A percentile compares a stretch with the other conserved stretches of the same genome.
Evolutionary conservation across 148 eudicot genomes (phyloP).

Genomic region (Camellia sinensis): DNA sequence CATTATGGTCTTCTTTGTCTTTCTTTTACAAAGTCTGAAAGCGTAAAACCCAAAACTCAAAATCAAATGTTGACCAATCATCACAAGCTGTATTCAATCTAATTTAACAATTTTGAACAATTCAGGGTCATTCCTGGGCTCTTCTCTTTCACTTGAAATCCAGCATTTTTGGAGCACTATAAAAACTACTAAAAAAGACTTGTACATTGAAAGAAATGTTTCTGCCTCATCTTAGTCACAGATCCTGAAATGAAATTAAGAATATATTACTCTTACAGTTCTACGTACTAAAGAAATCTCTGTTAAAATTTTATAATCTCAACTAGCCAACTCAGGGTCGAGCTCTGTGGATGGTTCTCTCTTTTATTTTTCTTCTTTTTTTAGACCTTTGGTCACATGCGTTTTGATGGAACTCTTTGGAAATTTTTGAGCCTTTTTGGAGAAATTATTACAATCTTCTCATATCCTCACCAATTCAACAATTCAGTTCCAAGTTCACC

Average conservation of each 20-base stretch:
- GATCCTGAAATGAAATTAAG: not conserved
- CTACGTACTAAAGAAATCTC: not conserved
- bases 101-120: not conserved
- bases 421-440: no score
- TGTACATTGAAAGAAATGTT: not conserved
- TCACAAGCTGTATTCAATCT: not conserved
- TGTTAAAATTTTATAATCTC: not conserved
- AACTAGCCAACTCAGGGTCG: no score
- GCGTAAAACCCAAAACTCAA: not conserved
- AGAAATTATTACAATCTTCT: no score
- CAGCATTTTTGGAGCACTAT: slow-evolving; percentile 2
- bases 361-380: no score
- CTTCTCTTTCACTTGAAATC: not conserved
- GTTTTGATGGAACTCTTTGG: no score
- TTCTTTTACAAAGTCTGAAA: slow-evolving; percentile 54
- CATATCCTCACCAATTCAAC: no score
- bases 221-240: not conserved
- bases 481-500: no score
- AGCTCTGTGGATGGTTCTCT: no score
- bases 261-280: not conserved
- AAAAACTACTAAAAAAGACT: not conserved
- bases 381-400: no score
- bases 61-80: slow-evolving; percentile 5
- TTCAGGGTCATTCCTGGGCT: not conserved
- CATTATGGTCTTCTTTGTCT: slow-evolving; percentile 50